Evolutionary conservation across 352 stramenopile genomes (phyloP).

Genomic region (Globisporangium emineosum): DNA sequence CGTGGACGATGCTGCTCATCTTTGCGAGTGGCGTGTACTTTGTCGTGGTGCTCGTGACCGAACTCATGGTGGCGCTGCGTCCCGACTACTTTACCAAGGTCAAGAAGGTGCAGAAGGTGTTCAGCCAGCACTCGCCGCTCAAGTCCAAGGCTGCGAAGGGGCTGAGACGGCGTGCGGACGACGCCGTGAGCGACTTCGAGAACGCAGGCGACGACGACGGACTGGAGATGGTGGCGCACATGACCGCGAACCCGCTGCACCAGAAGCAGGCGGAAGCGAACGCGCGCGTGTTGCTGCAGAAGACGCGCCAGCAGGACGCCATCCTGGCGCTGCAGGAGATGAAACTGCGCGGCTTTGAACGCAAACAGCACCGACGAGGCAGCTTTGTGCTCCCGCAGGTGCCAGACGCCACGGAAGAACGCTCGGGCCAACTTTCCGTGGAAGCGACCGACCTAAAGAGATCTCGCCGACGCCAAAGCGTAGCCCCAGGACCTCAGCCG

Average conservation of each 20-base stretch:
- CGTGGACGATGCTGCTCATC: constrained; percentile 54
- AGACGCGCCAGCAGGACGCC: constrained; percentile 42
- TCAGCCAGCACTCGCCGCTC: constrained; percentile 27
- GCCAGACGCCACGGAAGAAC: not conserved
- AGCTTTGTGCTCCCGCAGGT: constrained; percentile 15
- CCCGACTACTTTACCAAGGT: constrained; percentile 65
- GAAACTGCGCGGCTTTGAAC: constrained; percentile 39
- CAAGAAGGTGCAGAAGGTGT: constrained; percentile 56
- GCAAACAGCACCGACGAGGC: constrained; percentile 23
- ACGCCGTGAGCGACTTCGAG: constrained; percentile 20
- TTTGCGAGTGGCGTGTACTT: constrained; percentile 60
- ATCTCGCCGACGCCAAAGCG: constrained; percentile 17
- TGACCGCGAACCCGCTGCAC: constrained; percentile 61
- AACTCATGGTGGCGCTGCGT: constrained; percentile 57
- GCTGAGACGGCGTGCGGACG: constrained; percentile 16
- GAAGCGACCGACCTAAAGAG: constrained; percentile 14
- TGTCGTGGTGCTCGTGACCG: constrained; percentile 51
- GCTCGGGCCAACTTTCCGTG: not conserved
- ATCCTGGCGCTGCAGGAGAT: constrained; percentile 53
- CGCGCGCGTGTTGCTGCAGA: constrained; percentile 28
- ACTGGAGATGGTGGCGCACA: constrained; percentile 64
- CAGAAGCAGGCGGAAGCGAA: constrained; percentile 43
- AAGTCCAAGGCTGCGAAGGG: constrained; percentile 18
- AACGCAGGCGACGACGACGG: constrained; percentile 43
- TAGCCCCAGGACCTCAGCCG: not conserved